Base-by-base conservation (phyloP, 768 basidiomycete genomes). In the Trametes coccinea region DNA sequence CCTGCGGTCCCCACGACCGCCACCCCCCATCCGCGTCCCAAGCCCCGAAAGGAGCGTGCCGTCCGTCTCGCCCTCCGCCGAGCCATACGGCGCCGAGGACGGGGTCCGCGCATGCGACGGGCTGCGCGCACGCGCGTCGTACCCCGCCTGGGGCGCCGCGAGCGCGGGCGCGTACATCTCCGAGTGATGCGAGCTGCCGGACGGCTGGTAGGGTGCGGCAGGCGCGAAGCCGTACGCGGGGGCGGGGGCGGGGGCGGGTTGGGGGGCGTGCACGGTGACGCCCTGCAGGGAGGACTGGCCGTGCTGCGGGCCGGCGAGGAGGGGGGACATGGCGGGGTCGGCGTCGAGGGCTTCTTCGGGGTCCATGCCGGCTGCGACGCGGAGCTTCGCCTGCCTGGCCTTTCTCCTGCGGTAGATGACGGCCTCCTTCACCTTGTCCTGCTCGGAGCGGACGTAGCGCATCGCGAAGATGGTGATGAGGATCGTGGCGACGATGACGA, bases 391-490 rank as follows among this genome's bases (percentile, higher is more conserved):
- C 39, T 63, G 62, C 27, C 62, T 79, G 14, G 85, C 86, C 71
- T 90, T 90, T 34, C 88, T 81, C 44, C 86, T 77, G 11, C 79
- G 82, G 59, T 89, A 84, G 56, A 92, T 84, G 16, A 91, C 80
- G 5, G 75, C 71, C 4, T 84, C 82, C 67, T 89, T 90, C 41
- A 80, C 82, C 45, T 77, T 75, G 69, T 85, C 82, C 80, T 94
- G 90, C 71, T 84, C 71, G 41, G 71, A 79, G 64, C 81, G 80
- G 67, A 96, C 89, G 70, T 89, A 95, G 89, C 89, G 93, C 79
- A 89, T 87, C 0, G 93, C 88, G 22, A 76, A 69, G 49, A 90
- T 39, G 0, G 93, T 94, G 64, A 94, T 82, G n/a, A 91, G 40
- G 45, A 86, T 69, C 0, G 92, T 92, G 41, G 89, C 50, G 4